Evolutionary conservation across 805 yeast species (phyloP).

Genomic region (Candida xiaguanensis): DNA sequence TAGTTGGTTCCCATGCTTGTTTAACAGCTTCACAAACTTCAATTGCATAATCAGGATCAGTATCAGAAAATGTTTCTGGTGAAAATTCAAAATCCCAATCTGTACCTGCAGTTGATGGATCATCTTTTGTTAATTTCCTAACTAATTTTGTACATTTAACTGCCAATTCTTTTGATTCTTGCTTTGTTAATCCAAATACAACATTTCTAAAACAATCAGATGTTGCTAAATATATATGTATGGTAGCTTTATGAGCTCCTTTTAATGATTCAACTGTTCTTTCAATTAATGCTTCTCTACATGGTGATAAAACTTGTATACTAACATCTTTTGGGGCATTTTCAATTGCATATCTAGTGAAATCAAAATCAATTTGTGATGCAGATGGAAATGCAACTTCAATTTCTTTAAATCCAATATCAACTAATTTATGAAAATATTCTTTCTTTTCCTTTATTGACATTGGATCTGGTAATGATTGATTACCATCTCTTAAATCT

Average conservation of each 20-base stretch:
- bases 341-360: conserved; percentile 70
- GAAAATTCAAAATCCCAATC: conserved; percentile 75
- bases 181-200: conserved; percentile 61
- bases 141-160: conserved; percentile 61
- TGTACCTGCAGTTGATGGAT: conserved; percentile 48
- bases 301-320: conserved; percentile 73
- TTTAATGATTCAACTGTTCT: conserved; percentile 68
- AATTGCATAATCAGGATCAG: conserved; percentile 59
- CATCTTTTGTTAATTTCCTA: conserved; percentile 66
- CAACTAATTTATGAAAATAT: conserved; percentile 64
- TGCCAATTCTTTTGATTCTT: conserved; percentile 58
- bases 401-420: conserved; percentile 76
- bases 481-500: conserved; percentile 81
- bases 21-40: conserved; percentile 73
- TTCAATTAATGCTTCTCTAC: conserved; percentile 67
- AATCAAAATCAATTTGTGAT: conserved; percentile 75
- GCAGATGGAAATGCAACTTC: conserved; percentile 84
- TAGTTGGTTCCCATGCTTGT: conserved; percentile 68
- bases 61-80: conserved; percentile 76
- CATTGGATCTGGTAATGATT: conserved; percentile 85
- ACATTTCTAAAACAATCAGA: conserved; percentile 71
- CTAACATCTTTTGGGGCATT: conserved; percentile 73
- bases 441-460: conserved; percentile 70
- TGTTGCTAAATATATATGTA: conserved; percentile 74
- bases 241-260: conserved; percentile 74